A percentile compares a stretch with the other conserved stretches of the same genome.
Conservation (phyloP, 1,284 basidiomycete genomes). For the Ganoderma lingzhi region DNA sequence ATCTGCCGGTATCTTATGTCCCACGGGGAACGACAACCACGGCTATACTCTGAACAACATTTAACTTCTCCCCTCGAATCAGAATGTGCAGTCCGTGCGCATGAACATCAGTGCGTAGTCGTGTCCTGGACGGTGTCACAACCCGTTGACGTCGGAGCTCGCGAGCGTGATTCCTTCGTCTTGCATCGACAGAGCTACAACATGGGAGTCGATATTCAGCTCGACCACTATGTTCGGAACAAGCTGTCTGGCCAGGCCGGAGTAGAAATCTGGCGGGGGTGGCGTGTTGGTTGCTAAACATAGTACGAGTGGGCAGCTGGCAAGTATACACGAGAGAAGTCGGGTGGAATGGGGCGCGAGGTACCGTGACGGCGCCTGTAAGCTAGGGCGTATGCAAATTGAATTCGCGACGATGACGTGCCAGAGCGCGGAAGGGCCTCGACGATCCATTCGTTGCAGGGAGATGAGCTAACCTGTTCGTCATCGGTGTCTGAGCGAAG, state of each 20-base stretch:
- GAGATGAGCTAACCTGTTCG: not conserved
- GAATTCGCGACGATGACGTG: not conserved
- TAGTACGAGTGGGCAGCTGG: too few species aligned
- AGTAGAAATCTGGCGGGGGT: too few species aligned
- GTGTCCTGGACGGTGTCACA: not conserved
- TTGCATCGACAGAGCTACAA: not conserved
- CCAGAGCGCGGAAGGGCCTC: not conserved
- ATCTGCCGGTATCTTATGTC: not conserved
- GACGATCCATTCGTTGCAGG: not conserved
- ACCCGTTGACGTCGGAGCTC: not conserved
- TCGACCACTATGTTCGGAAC: too few species aligned
- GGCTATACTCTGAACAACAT: not conserved
- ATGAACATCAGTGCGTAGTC: not conserved
- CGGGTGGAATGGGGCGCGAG: not conserved
- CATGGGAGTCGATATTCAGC: too few species aligned
- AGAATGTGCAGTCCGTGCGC: not conserved
- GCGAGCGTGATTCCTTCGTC: not conserved
- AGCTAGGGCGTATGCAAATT: slow-evolving; percentile 7
- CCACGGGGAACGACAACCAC: not conserved
- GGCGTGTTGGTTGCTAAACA: too few species aligned
- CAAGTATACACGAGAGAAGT: not conserved
- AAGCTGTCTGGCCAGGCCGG: too few species aligned
- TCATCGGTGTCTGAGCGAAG: not conserved
- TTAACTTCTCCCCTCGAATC: slow-evolving; percentile 3
- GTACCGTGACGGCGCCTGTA: not conserved